Evolutionary conservation across 805 yeast species (phyloP), one percentile per base, ranked within the genome.

Genomic region (Kluyveromyces nonfermentans): DNA sequence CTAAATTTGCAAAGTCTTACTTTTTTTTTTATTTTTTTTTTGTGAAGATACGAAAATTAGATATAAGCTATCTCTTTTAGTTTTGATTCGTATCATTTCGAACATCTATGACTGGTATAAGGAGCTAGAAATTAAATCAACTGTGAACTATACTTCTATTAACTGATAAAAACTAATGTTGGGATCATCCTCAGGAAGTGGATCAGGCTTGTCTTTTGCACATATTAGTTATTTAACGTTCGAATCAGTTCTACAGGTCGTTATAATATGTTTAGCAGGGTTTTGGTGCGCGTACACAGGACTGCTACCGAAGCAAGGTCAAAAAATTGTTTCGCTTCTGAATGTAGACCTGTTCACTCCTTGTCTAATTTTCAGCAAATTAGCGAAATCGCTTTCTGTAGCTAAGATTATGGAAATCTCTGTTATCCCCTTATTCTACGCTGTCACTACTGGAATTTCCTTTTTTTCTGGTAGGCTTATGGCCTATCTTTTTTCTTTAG

Each of bases 261-360:
- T 90, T 39, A 68, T 88, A 40, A 83, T 93, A 31, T 83, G 96
- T 52, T 61, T 84, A 32, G 80, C 90, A 14, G 98, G 98, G 12
- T 89, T 80, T 59, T 69, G 85, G 67, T 86, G 94, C 31, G 93
- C 96, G 7, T 74, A 76, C 49, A 59, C 77, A 9, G 88, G 90
- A 1, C 64, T 85, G 34, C 71, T 93, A 37, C 77, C 75, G 43
- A 75, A 83, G 45, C 67, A 71, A 35, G 86, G 83, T n/a, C 95
- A 88, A 54, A 86, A 85, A 59, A 72, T 76, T 35, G 73, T 90
- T 17, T 80, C 93, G 4, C 68, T 73, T 45, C 71, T 90, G 42
- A 90, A 90, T 58, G 97, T 93, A 32, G 90, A 86, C 64, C 68
- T 90, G 42, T 90, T 93, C 70, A 93, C 97, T 17, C 97, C 98